phyloP scores from a whole-genome alignment of 371 early-diverging fungal genomes.

The Sporodiniella umbellata region DNA sequence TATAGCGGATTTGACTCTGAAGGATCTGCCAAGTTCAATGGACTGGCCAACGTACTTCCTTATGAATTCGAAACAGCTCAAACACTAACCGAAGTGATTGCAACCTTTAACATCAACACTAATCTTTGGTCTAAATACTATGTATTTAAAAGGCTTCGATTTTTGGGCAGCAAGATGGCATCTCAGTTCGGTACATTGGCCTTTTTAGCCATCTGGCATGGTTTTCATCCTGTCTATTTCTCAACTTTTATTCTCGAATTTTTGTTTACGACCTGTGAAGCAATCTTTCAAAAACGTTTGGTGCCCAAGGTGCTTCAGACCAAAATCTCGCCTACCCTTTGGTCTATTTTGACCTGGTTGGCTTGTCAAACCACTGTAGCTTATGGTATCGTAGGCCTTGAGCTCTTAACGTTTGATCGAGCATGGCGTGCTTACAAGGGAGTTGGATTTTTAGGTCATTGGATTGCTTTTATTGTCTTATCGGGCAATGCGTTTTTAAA shows the following conservation, averaged over 20 bases:
- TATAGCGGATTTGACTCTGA: slow-evolving; percentile 57
- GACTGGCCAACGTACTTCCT: slow-evolving; percentile 60
- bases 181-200: slow-evolving; percentile 58
- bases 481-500: slow-evolving; percentile 10
- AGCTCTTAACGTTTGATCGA: slow-evolving; percentile 31
- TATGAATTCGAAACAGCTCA: slow-evolving; percentile 51
- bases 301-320: slow-evolving; percentile 22
- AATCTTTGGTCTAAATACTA: slow-evolving; percentile 74
- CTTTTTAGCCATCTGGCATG: slow-evolving; percentile 77
- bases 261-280: slow-evolving; percentile 42
- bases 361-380: slow-evolving; percentile 24
- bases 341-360: slow-evolving; percentile 32
- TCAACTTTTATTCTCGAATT: slow-evolving; percentile 64
- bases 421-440: slow-evolving; percentile 36
- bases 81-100: slow-evolving; percentile 55
- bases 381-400: slow-evolving; percentile 43
- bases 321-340: slow-evolving; percentile 15
- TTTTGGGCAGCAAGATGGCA: slow-evolving; percentile 63
- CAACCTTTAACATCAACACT: slow-evolving; percentile 73
- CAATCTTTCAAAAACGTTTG: slow-evolving; percentile 23
- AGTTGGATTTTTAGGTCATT: slow-evolving; percentile 46
- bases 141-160: slow-evolving; percentile 67
- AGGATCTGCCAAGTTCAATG: slow-evolving; percentile 50
- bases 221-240: slow-evolving; percentile 65
- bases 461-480: slow-evolving; percentile 22